A percentile compares a stretch with the other conserved stretches of the same genome.
Evolutionary conservation across 805 yeast species (phyloP).

Genomic region (Suhomyces kilbournensis): DNA sequence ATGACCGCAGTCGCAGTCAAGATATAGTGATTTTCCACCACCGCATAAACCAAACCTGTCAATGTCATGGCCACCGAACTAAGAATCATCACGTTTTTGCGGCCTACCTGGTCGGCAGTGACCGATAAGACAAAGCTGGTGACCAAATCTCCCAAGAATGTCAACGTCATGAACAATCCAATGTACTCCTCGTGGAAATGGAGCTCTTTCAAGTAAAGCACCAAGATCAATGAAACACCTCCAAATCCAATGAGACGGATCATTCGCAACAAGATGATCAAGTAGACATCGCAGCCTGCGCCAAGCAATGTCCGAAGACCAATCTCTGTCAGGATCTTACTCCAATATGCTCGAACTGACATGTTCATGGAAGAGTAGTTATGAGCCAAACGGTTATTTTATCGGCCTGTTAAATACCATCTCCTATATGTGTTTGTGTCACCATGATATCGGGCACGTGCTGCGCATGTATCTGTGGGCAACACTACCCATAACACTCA

Average conservation of each 20-base stretch:
- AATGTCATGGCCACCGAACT: slow-evolving; percentile 42
- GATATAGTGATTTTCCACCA: slow-evolving; percentile 28
- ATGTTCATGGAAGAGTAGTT: background rate
- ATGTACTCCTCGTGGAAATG: slow-evolving; percentile 42
- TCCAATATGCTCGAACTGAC: background rate
- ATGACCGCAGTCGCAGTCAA: slow-evolving; percentile 39
- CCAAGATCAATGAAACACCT: slow-evolving; percentile 39
- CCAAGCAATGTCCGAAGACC: slow-evolving; percentile 30
- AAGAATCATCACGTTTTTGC: slow-evolving; percentile 36
- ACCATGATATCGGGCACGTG: too few species aligned
- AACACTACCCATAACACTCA: too few species aligned
- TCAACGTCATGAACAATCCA: slow-evolving; percentile 48
- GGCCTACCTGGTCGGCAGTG: slow-evolving; percentile 47
- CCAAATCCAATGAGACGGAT: slow-evolving; percentile 37
- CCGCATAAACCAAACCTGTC: slow-evolving; percentile 42
- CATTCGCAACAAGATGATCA: slow-evolving; percentile 31
- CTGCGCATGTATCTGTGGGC: too few species aligned
- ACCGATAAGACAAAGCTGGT: slow-evolving; percentile 46
- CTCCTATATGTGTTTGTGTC: background rate
- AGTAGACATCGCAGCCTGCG: slow-evolving; percentile 31
- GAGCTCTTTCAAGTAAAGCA: slow-evolving; percentile 41
- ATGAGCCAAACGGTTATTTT: background rate
- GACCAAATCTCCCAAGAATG: slow-evolving; percentile 50
- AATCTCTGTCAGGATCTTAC: slow-evolving; percentile 26
- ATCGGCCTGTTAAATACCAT: background rate